Conservation (phyloP, 805 yeast species). For the Tanozyma kutaoensis region DNA sequence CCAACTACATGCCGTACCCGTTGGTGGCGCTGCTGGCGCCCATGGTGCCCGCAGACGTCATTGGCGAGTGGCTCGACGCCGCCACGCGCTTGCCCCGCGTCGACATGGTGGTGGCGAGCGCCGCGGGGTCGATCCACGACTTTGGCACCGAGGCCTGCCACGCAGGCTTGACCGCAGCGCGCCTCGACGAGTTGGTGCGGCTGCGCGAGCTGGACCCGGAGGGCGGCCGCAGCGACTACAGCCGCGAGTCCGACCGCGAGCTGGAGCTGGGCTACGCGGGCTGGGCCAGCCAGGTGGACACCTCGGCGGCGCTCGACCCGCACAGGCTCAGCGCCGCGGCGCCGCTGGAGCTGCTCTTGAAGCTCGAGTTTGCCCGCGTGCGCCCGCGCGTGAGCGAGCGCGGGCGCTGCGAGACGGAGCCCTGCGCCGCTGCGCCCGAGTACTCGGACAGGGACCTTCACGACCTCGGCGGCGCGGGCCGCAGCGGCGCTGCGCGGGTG, state of each 20-base stretch:
- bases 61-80: constrained; percentile 21
- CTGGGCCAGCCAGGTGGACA: constrained; percentile 11
- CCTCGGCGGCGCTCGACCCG: constrained; percentile 8
- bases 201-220: constrained; percentile 1
- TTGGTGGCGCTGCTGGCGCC: constrained; percentile 20
- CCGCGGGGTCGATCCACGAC: constrained; percentile 29
- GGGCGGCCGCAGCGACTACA: constrained; percentile 2
- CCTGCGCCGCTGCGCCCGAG: not conserved
- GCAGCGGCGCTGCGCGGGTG: not conserved
- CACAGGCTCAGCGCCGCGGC: constrained; percentile 1
- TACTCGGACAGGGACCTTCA: constrained; percentile 1
- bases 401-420: not conserved
- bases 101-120: constrained; percentile 33
- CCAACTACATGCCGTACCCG: constrained; percentile 31
- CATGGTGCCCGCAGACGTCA: constrained; percentile 22
- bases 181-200: constrained; percentile 4
- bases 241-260: constrained; percentile 4
- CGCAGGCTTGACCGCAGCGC: constrained; percentile 16
- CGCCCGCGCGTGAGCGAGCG: not conserved
- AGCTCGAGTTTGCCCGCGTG: constrained; percentile 1
- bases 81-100: constrained; percentile 21
- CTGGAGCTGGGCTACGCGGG: constrained; percentile 10
- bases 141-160: constrained; percentile 17
- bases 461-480: not conserved
- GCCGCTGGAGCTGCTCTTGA: constrained; percentile 1